Evolutionary conservation across 805 yeast genomes (phyloP), one percentile per base, ranked within the genome.

Genomic region (Blastobotrys robertii): DNA sequence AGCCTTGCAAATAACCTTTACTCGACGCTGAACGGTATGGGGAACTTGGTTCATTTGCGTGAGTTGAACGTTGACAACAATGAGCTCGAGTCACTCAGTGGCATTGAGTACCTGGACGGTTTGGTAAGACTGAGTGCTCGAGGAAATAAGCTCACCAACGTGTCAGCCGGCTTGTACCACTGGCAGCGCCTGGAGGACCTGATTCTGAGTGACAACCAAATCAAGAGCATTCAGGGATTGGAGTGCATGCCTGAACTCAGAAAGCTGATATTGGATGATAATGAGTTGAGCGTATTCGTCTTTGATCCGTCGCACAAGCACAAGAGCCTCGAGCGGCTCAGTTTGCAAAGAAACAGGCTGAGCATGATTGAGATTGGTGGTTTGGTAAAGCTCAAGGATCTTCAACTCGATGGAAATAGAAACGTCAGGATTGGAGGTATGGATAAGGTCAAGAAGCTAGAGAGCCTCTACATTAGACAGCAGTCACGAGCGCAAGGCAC

Each of bases 31-130:
- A 54, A 63, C 15, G 63, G 66, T 34, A 52, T 73, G 34, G 32
- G 50, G 2, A 50, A 57, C 8, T 54, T 74, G 40, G 56, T 56
- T 22, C 67, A 67, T 46, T 56, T 74, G 31, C 68, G 72, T 39
- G 69, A 64, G 15, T 53, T 74, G 38, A 64, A 65, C 37, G 54
- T 70, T 30, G 60, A 70, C 11, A 66, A 66, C 33, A 74, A 74
- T 48, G 54, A 53, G 8, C 53, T 73, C 8, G 43, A 48, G 9
- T 43, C 52, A 3, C 51, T 73, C 7, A 44, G 44, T 13, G 73
- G 74, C 2, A 46, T 74, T n/a, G 63, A 65, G 19, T 50, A 53
- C 12, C 50, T 69, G n/a, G 61, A 62, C n/a, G 58, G 64, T 3
- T 41, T 62, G 19, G 44, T 55, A 30, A 40, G 47, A 28, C 39